Base-by-base conservation (phyloP, 306 rosid species). In the Fragaria ananassa region DNA sequence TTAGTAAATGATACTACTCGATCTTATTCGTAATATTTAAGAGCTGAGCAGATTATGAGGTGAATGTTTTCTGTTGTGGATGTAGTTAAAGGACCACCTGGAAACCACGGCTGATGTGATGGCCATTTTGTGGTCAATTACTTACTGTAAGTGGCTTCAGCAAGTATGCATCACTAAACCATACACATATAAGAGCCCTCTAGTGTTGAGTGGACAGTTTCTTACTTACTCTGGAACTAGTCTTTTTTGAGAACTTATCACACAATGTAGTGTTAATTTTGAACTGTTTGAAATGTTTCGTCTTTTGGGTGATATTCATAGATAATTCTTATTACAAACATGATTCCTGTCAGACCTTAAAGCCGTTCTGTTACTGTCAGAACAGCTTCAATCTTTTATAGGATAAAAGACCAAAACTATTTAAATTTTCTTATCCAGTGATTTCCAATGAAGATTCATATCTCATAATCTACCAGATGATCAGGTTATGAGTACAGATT, bases 41-140 rank as follows among this genome's bases (percentile, higher is more conserved):
- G 54, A 57, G 18, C 11, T 42, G 23, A 15, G 68, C 39, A 41
- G 23, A 57, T 57, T 57, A 13, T 60, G 66, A 60, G 37, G 8
- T 60, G 18, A 8, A 64, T 1, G 15, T 5, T 72, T 2, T 41
- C 18, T 62, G 68, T 62, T 42, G 42, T 57, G 51, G 42, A 57
- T 73, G 49, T 58, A 9, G 77, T 73, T 73, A 23, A 73, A 45
- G 75, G 79, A 54, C 78, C 79, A 66, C 83, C 74, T 74, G 23
- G 45, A 27, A 9, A 23, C 42, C 64, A 17, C 8, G 39, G 44
- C 44, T 5, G 44, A 57, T 57, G 68, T 37, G 57, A 41, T 39
- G 54, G 41, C 46, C 50, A 60, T 61, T 72, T 21, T 39, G 39
- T 53, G 61, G 66, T 27, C 41, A 39, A 39, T 39, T 39, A 6